These are phyloP conservation scores for Rosa rugosa DNA, from an alignment of 306 rosid genomes.

Conservation along the genomic window DNA sequence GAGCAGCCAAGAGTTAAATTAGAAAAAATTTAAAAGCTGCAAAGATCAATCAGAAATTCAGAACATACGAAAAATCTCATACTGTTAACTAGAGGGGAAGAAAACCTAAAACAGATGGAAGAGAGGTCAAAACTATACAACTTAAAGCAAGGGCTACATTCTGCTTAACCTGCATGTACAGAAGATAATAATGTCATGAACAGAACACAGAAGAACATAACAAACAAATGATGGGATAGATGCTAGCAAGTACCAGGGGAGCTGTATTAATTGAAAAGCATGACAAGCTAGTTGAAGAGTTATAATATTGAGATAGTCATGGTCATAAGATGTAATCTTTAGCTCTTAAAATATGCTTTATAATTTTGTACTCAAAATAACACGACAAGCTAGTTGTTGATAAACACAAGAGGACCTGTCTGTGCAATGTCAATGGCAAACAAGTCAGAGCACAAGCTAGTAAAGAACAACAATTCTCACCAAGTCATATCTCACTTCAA, in stretches of 20 bases:
- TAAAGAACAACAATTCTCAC: too few species aligned
- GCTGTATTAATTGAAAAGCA: slow-evolving; percentile 37
- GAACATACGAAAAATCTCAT: slow-evolving; percentile 23
- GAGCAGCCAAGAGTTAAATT: slow-evolving; percentile 2
- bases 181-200: not conserved
- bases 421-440: too few species aligned
- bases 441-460: too few species aligned
- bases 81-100: slow-evolving; percentile 68
- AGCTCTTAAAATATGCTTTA: too few species aligned
- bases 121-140: slow-evolving; percentile 32
- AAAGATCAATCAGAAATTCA: not conserved
- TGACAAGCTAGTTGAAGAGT: too few species aligned
- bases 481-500: too few species aligned
- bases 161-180: slow-evolving; percentile 79
- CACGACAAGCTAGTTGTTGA: too few species aligned
- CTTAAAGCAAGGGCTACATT: slow-evolving; percentile 84
- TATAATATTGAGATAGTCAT: too few species aligned
- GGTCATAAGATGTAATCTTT: too few species aligned
- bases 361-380: too few species aligned
- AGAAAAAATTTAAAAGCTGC: not conserved
- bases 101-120: slow-evolving; percentile 45
- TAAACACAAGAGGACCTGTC: too few species aligned
- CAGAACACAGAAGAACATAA: not conserved
- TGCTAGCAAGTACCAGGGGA: slow-evolving; percentile 59
- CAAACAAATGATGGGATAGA: not conserved